phyloP scores from a whole-genome alignment of 1,284 basidiomycete genomes.

The Erythrobasidium hasegawianum region DNA sequence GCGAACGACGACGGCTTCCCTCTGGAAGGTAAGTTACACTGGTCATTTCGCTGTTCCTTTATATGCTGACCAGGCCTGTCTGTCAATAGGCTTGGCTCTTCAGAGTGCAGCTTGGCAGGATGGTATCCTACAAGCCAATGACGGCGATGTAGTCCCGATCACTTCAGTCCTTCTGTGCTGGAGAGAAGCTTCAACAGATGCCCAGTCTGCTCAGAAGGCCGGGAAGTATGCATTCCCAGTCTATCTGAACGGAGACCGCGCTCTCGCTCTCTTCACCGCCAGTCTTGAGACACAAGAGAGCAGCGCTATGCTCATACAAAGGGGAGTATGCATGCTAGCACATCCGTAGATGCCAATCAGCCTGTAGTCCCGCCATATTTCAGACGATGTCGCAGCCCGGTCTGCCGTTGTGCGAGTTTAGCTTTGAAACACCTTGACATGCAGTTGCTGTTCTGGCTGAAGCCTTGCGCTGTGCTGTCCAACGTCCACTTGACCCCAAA shows the following conservation, averaged over 20 bases:
- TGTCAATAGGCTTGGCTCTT: constrained; percentile 67
- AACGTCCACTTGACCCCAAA: too few species aligned
- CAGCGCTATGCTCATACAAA: background rate
- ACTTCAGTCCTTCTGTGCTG: constrained; percentile 76
- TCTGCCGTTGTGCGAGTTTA: too few species aligned
- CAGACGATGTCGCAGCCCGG: too few species aligned
- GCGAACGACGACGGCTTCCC: constrained; percentile 63
- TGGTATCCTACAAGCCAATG: constrained; percentile 68
- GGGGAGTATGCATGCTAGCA: background rate
- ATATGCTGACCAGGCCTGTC: constrained; percentile 12
- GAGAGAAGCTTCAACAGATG: constrained; percentile 57
- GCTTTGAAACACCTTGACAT: too few species aligned
- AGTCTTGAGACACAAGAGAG: background rate
- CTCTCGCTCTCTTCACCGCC: constrained; percentile 43
- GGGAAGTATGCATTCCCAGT: constrained; percentile 36
- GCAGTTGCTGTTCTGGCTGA: too few species aligned
- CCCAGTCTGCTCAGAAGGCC: constrained; percentile 40
- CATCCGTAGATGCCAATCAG: too few species aligned
- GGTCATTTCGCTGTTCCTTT: too few species aligned
- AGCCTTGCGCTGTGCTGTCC: too few species aligned
- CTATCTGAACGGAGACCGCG: constrained; percentile 40
- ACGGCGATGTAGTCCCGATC: constrained; percentile 71
- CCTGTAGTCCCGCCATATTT: too few species aligned
- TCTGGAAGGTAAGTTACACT: constrained; percentile 80
- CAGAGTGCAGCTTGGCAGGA: constrained; percentile 75